phyloP scores from a whole-genome alignment of 2,329 filamentous ascomycete species.

The Saccharata proteae region DNA sequence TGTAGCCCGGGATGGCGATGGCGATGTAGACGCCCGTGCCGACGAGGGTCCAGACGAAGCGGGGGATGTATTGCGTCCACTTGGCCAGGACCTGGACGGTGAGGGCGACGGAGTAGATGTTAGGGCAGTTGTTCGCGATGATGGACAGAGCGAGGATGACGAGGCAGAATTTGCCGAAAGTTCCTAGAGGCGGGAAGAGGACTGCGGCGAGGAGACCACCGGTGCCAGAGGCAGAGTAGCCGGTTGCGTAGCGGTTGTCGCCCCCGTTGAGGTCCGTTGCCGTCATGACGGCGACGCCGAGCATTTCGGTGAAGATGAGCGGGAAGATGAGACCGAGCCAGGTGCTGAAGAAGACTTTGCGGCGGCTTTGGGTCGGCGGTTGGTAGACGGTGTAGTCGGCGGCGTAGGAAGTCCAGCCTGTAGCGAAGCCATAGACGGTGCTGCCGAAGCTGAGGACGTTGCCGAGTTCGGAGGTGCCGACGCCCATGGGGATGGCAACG shows the following conservation, averaged over 20 bases:
- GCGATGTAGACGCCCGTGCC: slow-evolving; percentile 53
- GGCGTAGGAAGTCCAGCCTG: slow-evolving; percentile 63
- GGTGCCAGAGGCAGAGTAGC: slow-evolving; percentile 45
- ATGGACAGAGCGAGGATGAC: slow-evolving; percentile 54
- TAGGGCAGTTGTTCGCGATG: slow-evolving; percentile 59
- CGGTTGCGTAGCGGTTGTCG: slow-evolving; percentile 42
- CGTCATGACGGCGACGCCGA: slow-evolving; percentile 58
- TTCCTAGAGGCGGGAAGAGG: slow-evolving; percentile 49
- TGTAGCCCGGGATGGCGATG: slow-evolving; percentile 59
- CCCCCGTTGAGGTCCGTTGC: slow-evolving; percentile 45
- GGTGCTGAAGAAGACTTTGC: slow-evolving; percentile 56
- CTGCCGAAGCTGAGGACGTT: slow-evolving; percentile 53
- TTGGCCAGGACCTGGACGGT: slow-evolving; percentile 53
- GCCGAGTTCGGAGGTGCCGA: slow-evolving; percentile 49
- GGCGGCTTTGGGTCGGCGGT: slow-evolving; percentile 45
- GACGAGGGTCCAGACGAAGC: slow-evolving; percentile 54
- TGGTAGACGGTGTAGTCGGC: slow-evolving; percentile 76
- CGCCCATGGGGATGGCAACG: slow-evolving; percentile 46
- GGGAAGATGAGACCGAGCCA: slow-evolving; percentile 58
- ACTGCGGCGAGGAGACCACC: slow-evolving; percentile 57
- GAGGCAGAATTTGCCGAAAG: slow-evolving; percentile 62
- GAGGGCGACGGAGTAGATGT: slow-evolving; percentile 54
- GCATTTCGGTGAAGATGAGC: slow-evolving; percentile 61
- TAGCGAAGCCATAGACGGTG: slow-evolving; percentile 55
- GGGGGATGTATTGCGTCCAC: slow-evolving; percentile 48